A percentile compares a stretch with the other conserved stretches of the same genome.
phyloP scores from a whole-genome alignment of 139 green algal genomes.

The Asterochloris erici region DNA sequence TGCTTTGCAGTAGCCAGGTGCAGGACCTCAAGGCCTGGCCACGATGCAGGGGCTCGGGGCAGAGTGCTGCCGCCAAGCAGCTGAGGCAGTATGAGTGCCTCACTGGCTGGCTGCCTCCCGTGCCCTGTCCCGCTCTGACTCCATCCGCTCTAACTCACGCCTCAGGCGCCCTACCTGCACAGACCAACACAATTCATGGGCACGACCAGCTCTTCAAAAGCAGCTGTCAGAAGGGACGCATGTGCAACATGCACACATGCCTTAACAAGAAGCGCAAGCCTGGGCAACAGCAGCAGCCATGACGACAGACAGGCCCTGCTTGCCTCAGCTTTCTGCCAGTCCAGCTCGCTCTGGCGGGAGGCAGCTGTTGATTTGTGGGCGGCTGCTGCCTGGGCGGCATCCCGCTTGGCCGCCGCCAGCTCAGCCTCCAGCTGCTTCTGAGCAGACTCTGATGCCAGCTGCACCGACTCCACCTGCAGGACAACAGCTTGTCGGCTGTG shows the following conservation, averaged over 20 bases:
- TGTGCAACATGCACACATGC: no score
- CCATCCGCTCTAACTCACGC: constrained; percentile 67
- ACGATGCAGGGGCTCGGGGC: no score
- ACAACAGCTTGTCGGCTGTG: background rate
- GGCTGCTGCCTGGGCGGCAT: constrained; percentile 46
- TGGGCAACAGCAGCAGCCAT: no score
- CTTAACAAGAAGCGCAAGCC: background rate
- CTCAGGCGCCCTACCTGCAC: constrained; percentile 41
- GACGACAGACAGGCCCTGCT: background rate
- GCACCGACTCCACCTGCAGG: constrained; percentile 58
- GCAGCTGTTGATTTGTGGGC: constrained; percentile 48
- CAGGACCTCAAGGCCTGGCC: no score
- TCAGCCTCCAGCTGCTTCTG: constrained; percentile 56
- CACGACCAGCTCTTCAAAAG: no score
- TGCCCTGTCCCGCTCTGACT: constrained; percentile 60
- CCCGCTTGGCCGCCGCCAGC: constrained; percentile 53
- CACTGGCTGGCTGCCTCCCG: constrained; percentile 53
- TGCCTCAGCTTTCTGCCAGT: constrained; percentile 54
- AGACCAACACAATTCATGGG: background rate
- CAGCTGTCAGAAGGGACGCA: no score
- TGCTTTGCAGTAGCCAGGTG: no score
- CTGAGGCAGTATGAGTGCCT: background rate
- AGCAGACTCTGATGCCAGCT: constrained; percentile 50
- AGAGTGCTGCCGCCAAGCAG: no score
- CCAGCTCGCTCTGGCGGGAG: constrained; percentile 48